Conservation (phyloP, 2,329 filamentous ascomycete species). For the Colletotrichum orchidophilum region DNA sequence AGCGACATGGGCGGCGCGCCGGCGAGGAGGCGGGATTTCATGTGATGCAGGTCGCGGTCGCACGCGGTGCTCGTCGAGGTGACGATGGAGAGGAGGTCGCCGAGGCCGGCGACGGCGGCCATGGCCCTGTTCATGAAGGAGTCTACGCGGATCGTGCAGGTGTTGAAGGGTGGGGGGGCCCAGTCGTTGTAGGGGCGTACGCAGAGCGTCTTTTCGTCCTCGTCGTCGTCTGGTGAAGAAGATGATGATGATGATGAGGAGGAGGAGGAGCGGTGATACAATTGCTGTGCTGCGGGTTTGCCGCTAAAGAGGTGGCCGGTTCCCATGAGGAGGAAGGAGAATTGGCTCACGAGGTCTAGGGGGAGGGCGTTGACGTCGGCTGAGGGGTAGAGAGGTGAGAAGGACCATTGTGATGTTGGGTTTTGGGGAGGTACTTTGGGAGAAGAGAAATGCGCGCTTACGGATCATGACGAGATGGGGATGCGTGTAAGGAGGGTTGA, state of each 20-base stretch:
- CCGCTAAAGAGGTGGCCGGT: slow-evolving; percentile 11
- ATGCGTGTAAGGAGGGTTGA: slow-evolving; percentile 10
- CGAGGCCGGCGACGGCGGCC: slow-evolving; percentile 3
- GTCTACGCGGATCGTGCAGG: background rate
- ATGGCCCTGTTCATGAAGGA: slow-evolving; percentile 3
- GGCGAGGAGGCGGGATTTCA: slow-evolving; percentile 3
- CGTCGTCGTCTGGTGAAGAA: background rate
- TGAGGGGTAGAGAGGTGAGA: no score
- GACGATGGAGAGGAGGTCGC: background rate
- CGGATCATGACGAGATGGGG: slow-evolving; percentile 15
- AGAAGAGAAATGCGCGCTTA: background rate
- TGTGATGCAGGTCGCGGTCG: slow-evolving; percentile 19
- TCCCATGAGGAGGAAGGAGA: background rate
- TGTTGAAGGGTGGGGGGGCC: slow-evolving; percentile 18
- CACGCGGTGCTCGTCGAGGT: slow-evolving; percentile 2
- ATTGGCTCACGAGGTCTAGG: background rate
- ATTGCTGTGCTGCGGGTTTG: background rate
- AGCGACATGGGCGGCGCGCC: slow-evolving; percentile 16
- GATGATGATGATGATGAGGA: no score
- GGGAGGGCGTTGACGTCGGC: slow-evolving; percentile 1
- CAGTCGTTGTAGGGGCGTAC: slow-evolving; percentile 11
- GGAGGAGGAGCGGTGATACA: no score
- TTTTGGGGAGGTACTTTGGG: no score
- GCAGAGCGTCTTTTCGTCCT: slow-evolving; percentile 12
- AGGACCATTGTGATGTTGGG: background rate